Evolutionary conservation across 257 asterid genomes (phyloP), one percentile per base, ranked within the genome.

Genomic region (Nicotiana obtusifolia): DNA sequence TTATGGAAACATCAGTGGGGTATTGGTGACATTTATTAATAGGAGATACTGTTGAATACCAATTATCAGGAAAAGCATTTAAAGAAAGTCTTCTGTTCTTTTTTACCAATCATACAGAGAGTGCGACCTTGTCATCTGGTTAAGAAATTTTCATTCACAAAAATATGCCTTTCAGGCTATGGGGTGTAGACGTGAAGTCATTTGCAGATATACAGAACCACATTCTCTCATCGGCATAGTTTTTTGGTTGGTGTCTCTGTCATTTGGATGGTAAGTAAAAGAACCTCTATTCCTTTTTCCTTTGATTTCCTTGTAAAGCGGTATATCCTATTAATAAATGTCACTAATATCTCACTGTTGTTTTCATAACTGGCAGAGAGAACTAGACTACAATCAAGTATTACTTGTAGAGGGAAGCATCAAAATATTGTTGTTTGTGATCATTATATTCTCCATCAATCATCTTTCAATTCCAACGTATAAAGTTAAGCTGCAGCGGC

Each of bases 181-280:
- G 99, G 99, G 97, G 97, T 10, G 80, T 73, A 64, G 99, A 94
- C 24, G 97, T 95, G 84, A 90, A 86, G 85, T 89, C 86, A 84
- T 95, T 95, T 87, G 82, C 87, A 49, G 97, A 95, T 37, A 93
- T 95, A 81, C 89, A 81, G 83, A 83, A 78, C 71, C 91, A 90
- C 80, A 82, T 92, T 66, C 65, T 62, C 19, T 61, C 79, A 9
- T 81, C 75, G 57, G 49, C 90, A 16, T 86, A 76, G 83, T 73
- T 30, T 37, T 41, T 35, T 61, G 6, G 35, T 1, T 37, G 35
- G 53, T 30, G 53, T 17, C 75, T 60, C 73, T 37, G 60, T 3
- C 41, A 80, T 41, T 20, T 64, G 61, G 41, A 19, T 26, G 82
- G 82, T 41, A 64, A 80, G 82, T 9, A 44, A 22, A 80, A 64